Percentiles rank a stretch among this genome's conserved stretches.
Conservation (phyloP, 768 basidiomycete species). For the Nevesoporus exiguus region DNA sequence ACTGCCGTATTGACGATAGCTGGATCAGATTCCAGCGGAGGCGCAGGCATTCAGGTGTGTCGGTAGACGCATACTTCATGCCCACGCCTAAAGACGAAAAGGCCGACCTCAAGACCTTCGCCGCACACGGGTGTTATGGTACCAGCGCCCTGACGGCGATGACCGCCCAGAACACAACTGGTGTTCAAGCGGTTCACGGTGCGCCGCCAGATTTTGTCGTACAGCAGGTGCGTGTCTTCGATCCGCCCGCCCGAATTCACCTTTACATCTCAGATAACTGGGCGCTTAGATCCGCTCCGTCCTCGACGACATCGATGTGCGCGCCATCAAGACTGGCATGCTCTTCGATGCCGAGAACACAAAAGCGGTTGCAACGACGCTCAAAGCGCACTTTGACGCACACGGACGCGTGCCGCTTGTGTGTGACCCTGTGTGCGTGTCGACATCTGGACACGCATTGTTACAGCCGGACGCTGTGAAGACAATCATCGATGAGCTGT, state of each 20-base stretch:
- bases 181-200: conserved; percentile 72
- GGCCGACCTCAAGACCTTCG: conserved; percentile 87
- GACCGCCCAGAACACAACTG: conserved; percentile 86
- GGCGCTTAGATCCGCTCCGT: conserved; percentile 63
- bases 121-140: conserved; percentile 76
- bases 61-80: not conserved
- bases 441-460: conserved; percentile 82
- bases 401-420: conserved; percentile 52
- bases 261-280: too few species aligned
- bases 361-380: conserved; percentile 45
- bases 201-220: conserved; percentile 66
- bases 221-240: conserved; percentile 54
- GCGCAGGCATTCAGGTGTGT: conserved; percentile 84
- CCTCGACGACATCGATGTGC: conserved; percentile 64
- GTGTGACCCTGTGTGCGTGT: conserved; percentile 89
- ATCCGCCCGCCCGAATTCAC: not conserved
- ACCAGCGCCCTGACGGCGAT: conserved; percentile 80
- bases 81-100: conserved; percentile 26
- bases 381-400: conserved; percentile 41
- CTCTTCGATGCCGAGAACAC: conserved; percentile 60
- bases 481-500: conserved; percentile 55
- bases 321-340: conserved; percentile 90
- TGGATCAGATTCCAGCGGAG: conserved; percentile 79
- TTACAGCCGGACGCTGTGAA: conserved; percentile 64
- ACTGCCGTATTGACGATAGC: conserved; percentile 66